Evolutionary conservation across 345 rosid species (phyloP).

Genomic region (Psidium friedrichsthalianum): DNA sequence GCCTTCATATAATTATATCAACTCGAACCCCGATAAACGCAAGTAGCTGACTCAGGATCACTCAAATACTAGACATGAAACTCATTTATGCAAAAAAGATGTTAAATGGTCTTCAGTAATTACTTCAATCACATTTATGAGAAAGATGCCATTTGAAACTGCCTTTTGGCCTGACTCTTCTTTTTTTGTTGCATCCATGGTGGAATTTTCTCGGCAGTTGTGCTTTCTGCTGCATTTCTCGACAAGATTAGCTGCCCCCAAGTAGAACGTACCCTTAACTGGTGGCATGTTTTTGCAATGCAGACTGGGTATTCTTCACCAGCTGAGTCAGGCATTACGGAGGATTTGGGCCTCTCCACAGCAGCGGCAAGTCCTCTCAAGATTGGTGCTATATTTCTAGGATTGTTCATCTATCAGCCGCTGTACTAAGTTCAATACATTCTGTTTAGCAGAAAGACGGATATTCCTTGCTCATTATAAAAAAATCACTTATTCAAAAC

Average conservation of each 20-base stretch:
- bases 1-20: neutral
- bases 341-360: constrained; percentile 2
- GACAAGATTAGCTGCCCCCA: neutral
- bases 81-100: neutral
- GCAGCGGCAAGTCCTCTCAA: neutral
- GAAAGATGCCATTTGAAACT: neutral
- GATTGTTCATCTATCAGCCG: neutral
- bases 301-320: constrained; percentile 9
- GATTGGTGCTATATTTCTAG: neutral
- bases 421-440: neutral
- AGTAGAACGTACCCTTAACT: neutral
- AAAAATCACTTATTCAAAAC: too few species aligned
- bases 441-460: too few species aligned
- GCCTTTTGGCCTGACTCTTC: neutral
- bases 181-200: neutral
- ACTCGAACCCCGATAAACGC: neutral
- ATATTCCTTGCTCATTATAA: too few species aligned
- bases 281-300: neutral
- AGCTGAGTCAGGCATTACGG: constrained; percentile 5
- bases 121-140: neutral
- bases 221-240: neutral
- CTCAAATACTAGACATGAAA: neutral
- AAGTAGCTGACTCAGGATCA: neutral
- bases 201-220: neutral
- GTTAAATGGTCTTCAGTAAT: neutral